phyloP scores from a whole-genome alignment of 1,284 basidiomycete genomes.

The Rhodotorula sp. region DNA sequence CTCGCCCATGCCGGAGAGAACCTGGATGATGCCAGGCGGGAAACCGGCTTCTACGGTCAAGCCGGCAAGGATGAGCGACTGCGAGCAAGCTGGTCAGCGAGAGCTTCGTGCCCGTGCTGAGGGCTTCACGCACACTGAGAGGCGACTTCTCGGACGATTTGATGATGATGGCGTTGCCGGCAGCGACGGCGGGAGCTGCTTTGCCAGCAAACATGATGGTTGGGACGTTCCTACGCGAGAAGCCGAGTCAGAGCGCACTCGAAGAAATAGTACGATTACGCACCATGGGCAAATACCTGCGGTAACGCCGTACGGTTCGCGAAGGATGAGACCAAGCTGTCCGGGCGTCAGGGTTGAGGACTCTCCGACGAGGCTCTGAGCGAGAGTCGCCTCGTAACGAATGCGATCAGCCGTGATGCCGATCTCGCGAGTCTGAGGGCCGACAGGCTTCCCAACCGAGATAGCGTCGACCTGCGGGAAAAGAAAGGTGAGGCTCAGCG shows the following conservation, averaged over 20 bases:
- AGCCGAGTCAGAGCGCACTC: not conserved
- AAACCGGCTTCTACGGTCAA: conserved; percentile 42
- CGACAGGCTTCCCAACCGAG: conserved; percentile 17
- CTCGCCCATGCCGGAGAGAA: conserved; percentile 23
- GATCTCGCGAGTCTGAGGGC: not conserved
- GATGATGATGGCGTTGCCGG: conserved; percentile 41
- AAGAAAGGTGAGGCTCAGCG: not conserved
- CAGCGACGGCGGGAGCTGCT: conserved; percentile 42
- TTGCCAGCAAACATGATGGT: conserved; percentile 17
- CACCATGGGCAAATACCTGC: conserved; percentile 12
- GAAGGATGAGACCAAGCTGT: conserved; percentile 5
- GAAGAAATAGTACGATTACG: not conserved
- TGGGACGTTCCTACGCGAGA: conserved; percentile 40
- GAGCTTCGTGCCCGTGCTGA: too few relatives aligned
- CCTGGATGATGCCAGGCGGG: conserved; percentile 40
- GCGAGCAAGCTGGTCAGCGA: too few relatives aligned
- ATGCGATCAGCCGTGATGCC: not conserved
- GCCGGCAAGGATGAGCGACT: conserved; percentile 28
- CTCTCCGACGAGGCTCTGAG: conserved; percentile 22
- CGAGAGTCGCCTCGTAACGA: conserved; percentile 12
- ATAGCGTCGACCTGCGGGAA: conserved; percentile 17
- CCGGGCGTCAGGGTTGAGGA: conserved; percentile 23
- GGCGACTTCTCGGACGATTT: conserved; percentile 43
- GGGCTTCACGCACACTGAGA: conserved; percentile 1
- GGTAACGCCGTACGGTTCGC: conserved; percentile 34